Evolutionary conservation across 768 basidiomycete species (phyloP).

Genomic region (Agrocybe praecox): DNA sequence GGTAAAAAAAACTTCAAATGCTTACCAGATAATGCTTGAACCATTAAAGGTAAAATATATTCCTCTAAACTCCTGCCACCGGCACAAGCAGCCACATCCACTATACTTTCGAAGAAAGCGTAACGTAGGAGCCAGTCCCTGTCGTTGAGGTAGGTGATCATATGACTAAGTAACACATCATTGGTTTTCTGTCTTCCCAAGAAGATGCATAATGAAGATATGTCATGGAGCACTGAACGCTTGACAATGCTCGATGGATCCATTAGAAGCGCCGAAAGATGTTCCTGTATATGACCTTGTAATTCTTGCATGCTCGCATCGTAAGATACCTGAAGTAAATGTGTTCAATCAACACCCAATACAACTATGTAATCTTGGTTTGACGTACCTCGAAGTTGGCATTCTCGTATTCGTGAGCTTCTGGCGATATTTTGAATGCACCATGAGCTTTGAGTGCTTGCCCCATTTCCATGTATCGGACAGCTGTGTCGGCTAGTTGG

Average conservation of each 20-base stretch:
- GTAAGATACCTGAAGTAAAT: conserved; percentile 73
- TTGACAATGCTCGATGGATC: conserved; percentile 91
- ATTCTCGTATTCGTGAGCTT: conserved; percentile 74
- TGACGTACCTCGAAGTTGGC: conserved; percentile 74
- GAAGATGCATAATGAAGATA: conserved; percentile 90
- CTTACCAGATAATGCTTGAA: conserved; percentile 91
- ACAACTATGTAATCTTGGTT: neutral
- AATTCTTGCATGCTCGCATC: conserved; percentile 87
- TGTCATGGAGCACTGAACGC: conserved; percentile 84
- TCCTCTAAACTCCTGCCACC: conserved; percentile 92
- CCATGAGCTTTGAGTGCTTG: conserved; percentile 89
- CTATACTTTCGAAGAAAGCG: conserved; percentile 94
- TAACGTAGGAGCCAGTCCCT: conserved; percentile 90
- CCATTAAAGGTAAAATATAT: conserved; percentile 96
- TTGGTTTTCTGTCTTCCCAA: conserved; percentile 92
- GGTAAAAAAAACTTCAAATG: neutral
- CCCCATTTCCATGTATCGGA: conserved; percentile 90
- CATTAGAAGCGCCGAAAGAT: conserved; percentile 82
- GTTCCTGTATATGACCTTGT: conserved; percentile 83
- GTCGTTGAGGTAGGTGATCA: conserved; percentile 84
- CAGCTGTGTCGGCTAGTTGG: conserved; percentile 82
- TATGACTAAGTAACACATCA: conserved; percentile 89
- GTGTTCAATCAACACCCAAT: neutral
- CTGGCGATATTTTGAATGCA: conserved; percentile 61
- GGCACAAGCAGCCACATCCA: conserved; percentile 93